Evolutionary conservation across 306 rosid species (phyloP), one percentile per base, ranked within the genome.

Genomic region (Cucumis cinereus): DNA sequence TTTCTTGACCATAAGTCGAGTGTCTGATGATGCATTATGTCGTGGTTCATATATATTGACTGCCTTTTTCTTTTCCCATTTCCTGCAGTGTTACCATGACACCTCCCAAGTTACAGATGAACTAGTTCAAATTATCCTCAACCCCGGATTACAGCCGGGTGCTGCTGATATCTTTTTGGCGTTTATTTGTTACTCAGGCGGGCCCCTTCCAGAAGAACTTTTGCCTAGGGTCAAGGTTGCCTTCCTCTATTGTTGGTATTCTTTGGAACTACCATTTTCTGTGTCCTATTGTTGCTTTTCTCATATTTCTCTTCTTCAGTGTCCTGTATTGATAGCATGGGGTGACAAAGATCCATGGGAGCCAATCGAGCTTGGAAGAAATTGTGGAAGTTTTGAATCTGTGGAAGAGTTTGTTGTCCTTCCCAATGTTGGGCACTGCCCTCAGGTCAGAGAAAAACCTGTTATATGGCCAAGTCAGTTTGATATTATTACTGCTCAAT

Each of bases 281-380:
- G n/a, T 2, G 1, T 15, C 16, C 47, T 19, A n/a, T 33, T 47
- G 62, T 23, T 56, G 57, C 76, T n/a, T 17, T 9, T 40, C 66
- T 79, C 15, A 36, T 11, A 28, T 12, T 55, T 10, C 26, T 66
- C 17, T 24, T 52, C 76, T 79, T 73, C 85, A 93, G 98, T 91
- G 96, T 80, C 98, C 98, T 5, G 89, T 93, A 82, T 60, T 91
- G 86, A 88, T 93, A 79, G 97, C 82, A 45, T 93, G 98, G 98
- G 98, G 98, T 75, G 98, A 91, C 84, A 93, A 91, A 86, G 98
- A 93, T 86, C 98, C 98, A 23, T 93, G 98, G 98, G 98, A 93
- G 85, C 97, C 98, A 50, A 78, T 93, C 54, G 92, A 91, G 63
- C 84, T 90, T 72, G 98, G 98, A 81, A 78, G 91, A 83, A 85